These are phyloP conservation scores for Fusarium keratoplasticum DNA, from an alignment of 2,329 filamentous ascomycete species.

Conservation along the genomic window DNA sequence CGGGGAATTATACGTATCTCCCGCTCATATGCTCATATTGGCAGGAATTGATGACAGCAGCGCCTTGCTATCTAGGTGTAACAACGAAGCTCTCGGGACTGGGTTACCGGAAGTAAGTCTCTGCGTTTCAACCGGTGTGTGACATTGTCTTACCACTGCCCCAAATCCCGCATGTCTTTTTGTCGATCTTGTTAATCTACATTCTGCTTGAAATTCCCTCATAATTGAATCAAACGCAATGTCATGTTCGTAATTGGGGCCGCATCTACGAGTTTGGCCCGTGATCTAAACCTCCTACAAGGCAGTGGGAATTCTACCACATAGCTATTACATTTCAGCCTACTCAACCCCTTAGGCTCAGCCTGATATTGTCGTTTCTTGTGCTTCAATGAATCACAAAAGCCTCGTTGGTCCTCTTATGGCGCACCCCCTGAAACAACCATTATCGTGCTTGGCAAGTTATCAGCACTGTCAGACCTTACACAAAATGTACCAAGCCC, in stretches of 20 bases:
- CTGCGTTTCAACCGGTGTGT: neutral
- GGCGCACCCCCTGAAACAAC: neutral
- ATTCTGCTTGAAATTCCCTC: neutral
- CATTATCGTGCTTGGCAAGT: neutral
- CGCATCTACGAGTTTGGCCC: neutral
- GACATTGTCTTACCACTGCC: neutral
- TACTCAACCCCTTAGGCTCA: neutral
- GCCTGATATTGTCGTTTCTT: neutral
- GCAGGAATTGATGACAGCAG: neutral
- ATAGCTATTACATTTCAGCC: neutral
- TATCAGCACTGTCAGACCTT: neutral
- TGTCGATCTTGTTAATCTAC: neutral
- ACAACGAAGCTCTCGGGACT: neutral
- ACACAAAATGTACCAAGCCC: neutral
- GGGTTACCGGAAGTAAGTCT: neutral
- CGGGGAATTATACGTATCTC: neutral
- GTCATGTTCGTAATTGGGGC: neutral
- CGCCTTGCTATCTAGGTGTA: neutral
- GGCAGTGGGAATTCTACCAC: neutral
- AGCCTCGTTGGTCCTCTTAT: neutral
- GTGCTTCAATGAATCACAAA: neutral
- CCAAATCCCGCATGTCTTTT: neutral
- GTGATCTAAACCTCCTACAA: neutral
- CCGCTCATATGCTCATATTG: neutral
- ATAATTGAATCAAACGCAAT: neutral